Evolutionary conservation across 2,329 filamentous ascomycete genomes (phyloP).

Genomic region (Fulvia fulva): DNA sequence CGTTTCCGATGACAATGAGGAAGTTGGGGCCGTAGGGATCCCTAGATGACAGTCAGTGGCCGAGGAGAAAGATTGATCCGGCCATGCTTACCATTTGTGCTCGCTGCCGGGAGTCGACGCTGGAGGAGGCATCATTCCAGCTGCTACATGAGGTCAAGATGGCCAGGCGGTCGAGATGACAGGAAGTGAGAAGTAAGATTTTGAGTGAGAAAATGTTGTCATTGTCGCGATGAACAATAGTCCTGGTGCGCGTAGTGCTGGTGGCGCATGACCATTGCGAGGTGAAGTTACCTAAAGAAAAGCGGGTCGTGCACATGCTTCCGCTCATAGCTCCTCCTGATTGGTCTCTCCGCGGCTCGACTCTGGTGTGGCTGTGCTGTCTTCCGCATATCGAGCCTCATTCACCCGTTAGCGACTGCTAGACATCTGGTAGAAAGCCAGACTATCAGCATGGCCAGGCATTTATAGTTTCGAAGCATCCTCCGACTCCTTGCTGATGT

Average conservation of each 20-base stretch:
- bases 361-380: not conserved
- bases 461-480: slow-evolving; percentile 16
- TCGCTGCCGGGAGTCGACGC: slow-evolving; percentile 6
- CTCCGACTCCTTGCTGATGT: slow-evolving; percentile 13
- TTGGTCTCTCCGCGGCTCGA: not conserved
- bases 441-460: not conserved
- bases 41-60: not conserved
- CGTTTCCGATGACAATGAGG: slow-evolving; percentile 1
- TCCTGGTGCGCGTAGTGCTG: not conserved
- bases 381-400: not conserved
- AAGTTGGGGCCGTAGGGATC: not conserved
- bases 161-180: not conserved
- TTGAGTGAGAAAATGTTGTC: not conserved
- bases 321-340: not conserved
- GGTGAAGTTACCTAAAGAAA: not conserved
- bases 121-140: not conserved
- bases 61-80: not conserved
- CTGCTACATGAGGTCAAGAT: not conserved
- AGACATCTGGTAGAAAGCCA: not conserved
- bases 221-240: not conserved
- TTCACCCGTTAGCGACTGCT: not conserved
- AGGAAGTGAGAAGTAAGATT: not conserved
- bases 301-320: not conserved
- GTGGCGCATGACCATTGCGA: not conserved
- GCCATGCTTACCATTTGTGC: not conserved